Evolutionary conservation across 768 basidiomycete genomes (phyloP).

Genomic region (Chalciporus sphaerocephalus): DNA sequence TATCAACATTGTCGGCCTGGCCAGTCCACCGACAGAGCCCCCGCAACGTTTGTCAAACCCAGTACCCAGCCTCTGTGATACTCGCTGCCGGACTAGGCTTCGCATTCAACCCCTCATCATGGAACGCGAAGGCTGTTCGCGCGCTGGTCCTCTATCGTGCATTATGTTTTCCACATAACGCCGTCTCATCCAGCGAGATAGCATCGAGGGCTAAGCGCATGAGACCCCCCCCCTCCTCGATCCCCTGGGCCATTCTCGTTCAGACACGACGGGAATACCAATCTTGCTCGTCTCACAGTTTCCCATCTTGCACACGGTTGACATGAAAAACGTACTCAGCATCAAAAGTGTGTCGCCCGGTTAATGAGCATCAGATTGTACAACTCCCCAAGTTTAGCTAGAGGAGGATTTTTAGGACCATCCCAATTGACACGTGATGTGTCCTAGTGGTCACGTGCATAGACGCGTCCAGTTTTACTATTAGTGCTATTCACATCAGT

Average conservation of each 20-base stretch:
- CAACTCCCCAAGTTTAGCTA: slow-evolving; percentile 3
- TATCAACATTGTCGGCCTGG: slow-evolving; percentile 7
- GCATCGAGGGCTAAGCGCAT: not conserved
- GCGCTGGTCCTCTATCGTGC: slow-evolving; percentile 1
- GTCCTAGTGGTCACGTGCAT: slow-evolving; percentile 19
- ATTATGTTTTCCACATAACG: not conserved
- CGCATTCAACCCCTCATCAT: slow-evolving; percentile 5
- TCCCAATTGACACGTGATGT: slow-evolving; percentile 23
- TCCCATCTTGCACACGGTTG: not conserved
- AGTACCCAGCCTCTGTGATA: not conserved
- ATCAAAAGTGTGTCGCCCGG: slow-evolving; percentile 2
- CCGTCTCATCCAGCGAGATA: slow-evolving; percentile 2
- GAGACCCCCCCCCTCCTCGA: slow-evolving; percentile 2
- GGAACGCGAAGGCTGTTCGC: slow-evolving; percentile 11
- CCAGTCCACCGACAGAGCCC: not conserved
- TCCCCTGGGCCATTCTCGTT: slow-evolving; percentile 5
- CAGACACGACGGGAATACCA: not conserved
- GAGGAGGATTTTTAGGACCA: slow-evolving; percentile 2
- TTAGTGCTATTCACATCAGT: too few species aligned
- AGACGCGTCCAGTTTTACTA: too few species aligned
- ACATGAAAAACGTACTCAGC: not conserved
- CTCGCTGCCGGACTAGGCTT: not conserved
- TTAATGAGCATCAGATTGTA: slow-evolving; percentile 4
- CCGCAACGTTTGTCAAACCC: not conserved
- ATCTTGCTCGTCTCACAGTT: not conserved